These are phyloP conservation scores for Chlorophyllum brunneum DNA, from an alignment of 768 basidiomycete genomes.

Conservation along the genomic window DNA sequence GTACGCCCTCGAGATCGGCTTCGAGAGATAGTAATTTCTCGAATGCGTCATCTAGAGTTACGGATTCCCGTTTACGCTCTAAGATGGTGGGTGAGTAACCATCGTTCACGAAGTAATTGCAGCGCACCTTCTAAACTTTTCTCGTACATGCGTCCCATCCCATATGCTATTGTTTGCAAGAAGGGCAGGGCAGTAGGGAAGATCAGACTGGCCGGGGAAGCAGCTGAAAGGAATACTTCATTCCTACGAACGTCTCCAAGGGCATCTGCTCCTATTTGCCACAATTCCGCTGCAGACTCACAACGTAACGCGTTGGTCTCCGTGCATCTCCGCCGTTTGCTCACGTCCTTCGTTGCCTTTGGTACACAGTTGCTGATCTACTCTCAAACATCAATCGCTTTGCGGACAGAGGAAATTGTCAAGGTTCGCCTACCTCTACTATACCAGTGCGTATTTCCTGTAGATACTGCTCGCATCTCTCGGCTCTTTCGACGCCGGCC, in stretches of 20 bases:
- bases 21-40: neutral
- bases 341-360: neutral
- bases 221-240: too few relatives aligned
- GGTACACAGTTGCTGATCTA: neutral
- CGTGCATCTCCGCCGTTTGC: neutral
- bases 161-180: neutral
- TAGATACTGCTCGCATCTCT: neutral
- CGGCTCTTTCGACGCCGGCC: neutral
- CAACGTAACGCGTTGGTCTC: neutral
- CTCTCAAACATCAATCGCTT: too few relatives aligned
- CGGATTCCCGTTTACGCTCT: neutral
- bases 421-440: neutral
- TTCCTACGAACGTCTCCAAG: neutral
- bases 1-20: neutral
- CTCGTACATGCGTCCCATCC: neutral
- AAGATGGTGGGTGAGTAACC: neutral
- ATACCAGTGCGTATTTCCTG: neutral
- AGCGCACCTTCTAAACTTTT: neutral
- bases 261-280: neutral
- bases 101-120: too few relatives aligned
- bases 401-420: neutral
- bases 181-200: neutral
- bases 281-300: neutral
- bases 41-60: neutral
- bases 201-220: neutral